Evolutionary conservation across 1,284 basidiomycete species (phyloP).

Genomic region (Hemileia vastatrix): DNA sequence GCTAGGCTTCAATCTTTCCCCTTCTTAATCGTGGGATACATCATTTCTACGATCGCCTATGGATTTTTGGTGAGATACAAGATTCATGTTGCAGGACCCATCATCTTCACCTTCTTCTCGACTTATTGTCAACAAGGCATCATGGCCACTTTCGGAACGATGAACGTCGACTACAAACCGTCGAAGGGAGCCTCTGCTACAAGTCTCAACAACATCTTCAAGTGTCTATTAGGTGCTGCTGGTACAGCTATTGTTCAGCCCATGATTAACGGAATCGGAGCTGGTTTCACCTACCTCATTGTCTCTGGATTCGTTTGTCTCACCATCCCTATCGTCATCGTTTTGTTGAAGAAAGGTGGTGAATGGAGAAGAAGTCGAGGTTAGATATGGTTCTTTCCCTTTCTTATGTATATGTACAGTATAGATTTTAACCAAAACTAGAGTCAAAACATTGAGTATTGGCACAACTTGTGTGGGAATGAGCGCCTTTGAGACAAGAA

Average conservation of each 20-base stretch:
- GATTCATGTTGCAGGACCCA: conserved; percentile 36
- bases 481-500: too few relatives aligned
- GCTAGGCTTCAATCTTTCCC: background rate
- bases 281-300: conserved; percentile 45
- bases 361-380: too few relatives aligned
- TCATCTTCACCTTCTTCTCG: conserved; percentile 39
- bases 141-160: conserved; percentile 22
- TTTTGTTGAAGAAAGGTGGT: too few relatives aligned
- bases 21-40: conserved; percentile 21
- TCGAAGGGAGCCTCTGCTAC: conserved; percentile 44
- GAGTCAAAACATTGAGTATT: too few relatives aligned
- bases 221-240: conserved; percentile 45
- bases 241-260: conserved; percentile 31
- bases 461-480: too few relatives aligned
- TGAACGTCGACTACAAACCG: conserved; percentile 40
- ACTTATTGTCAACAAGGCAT: too few relatives aligned
- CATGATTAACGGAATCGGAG: conserved; percentile 37
- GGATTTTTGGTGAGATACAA: conserved; percentile 36
- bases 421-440: too few relatives aligned
- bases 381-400: too few relatives aligned
- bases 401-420: too few relatives aligned
- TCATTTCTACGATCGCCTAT: conserved; percentile 31
- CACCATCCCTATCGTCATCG: too few relatives aligned
- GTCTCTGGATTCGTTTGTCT: conserved; percentile 27
- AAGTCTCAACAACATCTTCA: conserved; percentile 44